Evolutionary conservation across 768 basidiomycete genomes (phyloP), one percentile per base, ranked within the genome.

Genomic region (Artomyces pyxidatus): DNA sequence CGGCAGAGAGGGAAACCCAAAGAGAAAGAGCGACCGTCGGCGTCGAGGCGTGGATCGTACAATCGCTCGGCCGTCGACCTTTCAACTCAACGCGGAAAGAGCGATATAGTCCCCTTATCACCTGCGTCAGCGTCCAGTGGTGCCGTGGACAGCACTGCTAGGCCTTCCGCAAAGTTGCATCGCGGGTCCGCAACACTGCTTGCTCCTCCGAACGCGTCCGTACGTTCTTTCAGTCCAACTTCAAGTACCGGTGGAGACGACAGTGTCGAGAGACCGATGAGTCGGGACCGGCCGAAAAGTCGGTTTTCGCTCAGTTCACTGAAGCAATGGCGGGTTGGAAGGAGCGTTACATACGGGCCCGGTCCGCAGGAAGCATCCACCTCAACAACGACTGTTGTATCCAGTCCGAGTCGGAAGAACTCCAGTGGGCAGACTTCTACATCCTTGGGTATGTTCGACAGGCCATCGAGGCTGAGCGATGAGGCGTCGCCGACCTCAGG

Each of bases 301-400:
- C 56, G 56, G n/a, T 57, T 57, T 43, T 57, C 56, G 21, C 47
- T 57, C n/a, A 27, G 50, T 22, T 48, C 49, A 12, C 42, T 57
- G 14, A 43, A 52, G n/a, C 55, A 48, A 43, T 50, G 56, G 10
- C 43, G 53, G 11, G 35, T 38, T 21, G 32, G 22, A n/a, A 35
- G 25, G 22, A 35, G 30, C 45, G 45, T 38, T 5, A 22, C 45
- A 26, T 46, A 46, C 37, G 45, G 45, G 14, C 45, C 45, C 11
- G 45, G 45, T 12, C 45, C 45, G 7, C 45, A 45, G 14, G 53
- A 56, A n/a, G 29, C 47, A 17, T 47, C 49, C 2, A 5, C 45
- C 19, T 46, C 51, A 6, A 35, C 54, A 3, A 35, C 48, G 1
- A 35, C 37, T 16, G 17, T 23, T 6, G 35, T 16, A 12, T 17